Percentiles rank a stretch among this genome's conserved stretches.
Conservation (phyloP, 2,329 filamentous ascomycete genomes). For the Curvularia sp. region DNA sequence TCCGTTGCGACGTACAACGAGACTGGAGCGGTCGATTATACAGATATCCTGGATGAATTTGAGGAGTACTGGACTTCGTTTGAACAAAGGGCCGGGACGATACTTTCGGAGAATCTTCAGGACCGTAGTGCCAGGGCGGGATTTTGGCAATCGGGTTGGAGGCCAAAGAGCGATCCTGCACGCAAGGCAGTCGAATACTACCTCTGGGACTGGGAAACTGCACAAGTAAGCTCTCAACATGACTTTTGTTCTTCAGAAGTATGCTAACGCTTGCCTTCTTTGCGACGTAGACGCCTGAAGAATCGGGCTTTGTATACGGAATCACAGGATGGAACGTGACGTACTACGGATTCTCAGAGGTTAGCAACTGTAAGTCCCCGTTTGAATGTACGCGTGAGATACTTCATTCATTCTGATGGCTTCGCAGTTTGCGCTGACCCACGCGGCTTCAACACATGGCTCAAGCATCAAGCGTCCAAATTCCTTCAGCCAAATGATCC, state of each 20-base stretch:
- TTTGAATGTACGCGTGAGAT: slow-evolving; percentile 45
- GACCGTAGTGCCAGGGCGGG: slow-evolving; percentile 68
- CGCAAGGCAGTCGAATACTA: slow-evolving; percentile 70
- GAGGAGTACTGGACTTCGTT: slow-evolving; percentile 57
- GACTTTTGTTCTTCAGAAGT: fast-evolving
- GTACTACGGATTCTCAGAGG: slow-evolving; percentile 15
- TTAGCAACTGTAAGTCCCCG: slow-evolving; percentile 12
- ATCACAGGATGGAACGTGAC: slow-evolving; percentile 63
- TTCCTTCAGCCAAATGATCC: slow-evolving; percentile 65
- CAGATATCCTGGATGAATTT: slow-evolving; percentile 59
- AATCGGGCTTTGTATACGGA: slow-evolving; percentile 64
- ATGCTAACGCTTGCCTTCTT: not conserved
- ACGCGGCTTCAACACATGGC: slow-evolving; percentile 66
- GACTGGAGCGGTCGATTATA: slow-evolving; percentile 62
- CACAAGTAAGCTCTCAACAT: slow-evolving; percentile 38
- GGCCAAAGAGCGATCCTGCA: slow-evolving; percentile 63
- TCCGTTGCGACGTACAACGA: slow-evolving; percentile 68
- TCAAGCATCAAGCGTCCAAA: slow-evolving; percentile 63
- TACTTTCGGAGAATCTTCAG: slow-evolving; percentile 67
- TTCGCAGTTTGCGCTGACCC: slow-evolving; percentile 67
- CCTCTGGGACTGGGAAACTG: slow-evolving; percentile 65
- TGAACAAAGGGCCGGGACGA: slow-evolving; percentile 62
- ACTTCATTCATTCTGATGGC: slow-evolving; percentile 68
- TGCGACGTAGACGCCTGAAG: slow-evolving; percentile 58
- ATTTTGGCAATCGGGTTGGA: slow-evolving; percentile 68